Base-by-base conservation (phyloP, 495 filamentous ascomycete genomes). In the Platismatia glauca region DNA sequence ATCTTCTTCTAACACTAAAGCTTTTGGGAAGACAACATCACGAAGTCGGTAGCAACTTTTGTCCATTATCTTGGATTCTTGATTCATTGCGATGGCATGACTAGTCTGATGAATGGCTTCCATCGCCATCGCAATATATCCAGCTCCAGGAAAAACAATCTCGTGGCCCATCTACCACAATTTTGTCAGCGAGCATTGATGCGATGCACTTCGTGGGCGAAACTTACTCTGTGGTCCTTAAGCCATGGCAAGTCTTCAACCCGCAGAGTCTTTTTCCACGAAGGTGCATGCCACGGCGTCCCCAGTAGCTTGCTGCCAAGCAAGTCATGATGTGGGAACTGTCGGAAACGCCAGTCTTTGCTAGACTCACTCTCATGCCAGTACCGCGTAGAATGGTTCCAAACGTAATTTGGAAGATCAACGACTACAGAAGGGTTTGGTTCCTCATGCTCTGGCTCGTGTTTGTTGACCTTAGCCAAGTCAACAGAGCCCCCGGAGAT, bases 171-270 rank as follows among this genome's bases (percentile, higher is more conserved):
- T 3, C 44, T 22, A 15, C n/a, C n/a, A n/a, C n/a, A n/a, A n/a
- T n/a, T n/a, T n/a, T n/a, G n/a, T n/a, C n/a, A n/a, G n/a, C n/a
- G n/a, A n/a, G n/a, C n/a, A n/a, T n/a, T n/a, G n/a, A n/a, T n/a
- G n/a, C n/a, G n/a, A n/a, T n/a, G n/a, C n/a, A n/a, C n/a, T n/a
- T n/a, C n/a, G n/a, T n/a, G n/a, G n/a, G n/a, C n/a, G n/a, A n/a
- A n/a, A n/a, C n/a, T n/a, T n/a, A n/a, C n/a, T n/a, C n/a, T n/a
- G 57, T 84, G 79, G 59, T 81, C 79, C 2, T 65, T 55, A 20
- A 81, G 63, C 81, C 81, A 84, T 0, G 78, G 75, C 0, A 74
- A 65, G 13, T 76, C 69, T 29, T 65, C 65, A 0, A 77, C 59
- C 12, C 68, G 70, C 5, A 81, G 43, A n/a, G 75, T 61, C 13